These are phyloP conservation scores for Calocybe gangraenosa DNA, from an alignment of 768 basidiomycete species.

Conservation along the genomic window DNA sequence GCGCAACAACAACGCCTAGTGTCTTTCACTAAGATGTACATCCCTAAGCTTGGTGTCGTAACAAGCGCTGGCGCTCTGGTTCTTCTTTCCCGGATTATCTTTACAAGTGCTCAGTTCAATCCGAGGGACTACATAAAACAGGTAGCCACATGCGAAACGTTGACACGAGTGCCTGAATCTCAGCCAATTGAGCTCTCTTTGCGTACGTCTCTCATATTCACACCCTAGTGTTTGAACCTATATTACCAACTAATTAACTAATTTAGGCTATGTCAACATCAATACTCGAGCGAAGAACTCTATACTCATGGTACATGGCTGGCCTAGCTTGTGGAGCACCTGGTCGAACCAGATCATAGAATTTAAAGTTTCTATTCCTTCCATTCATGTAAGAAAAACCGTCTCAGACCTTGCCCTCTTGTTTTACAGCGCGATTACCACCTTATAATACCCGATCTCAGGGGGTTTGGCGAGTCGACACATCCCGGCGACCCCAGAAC, in stretches of 20 bases:
- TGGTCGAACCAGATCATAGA: constrained; percentile 71
- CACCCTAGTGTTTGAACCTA: background rate
- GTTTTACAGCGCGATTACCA: constrained; percentile 53
- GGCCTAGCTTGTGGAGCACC: constrained; percentile 74
- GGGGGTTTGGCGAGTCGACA: constrained; percentile 67
- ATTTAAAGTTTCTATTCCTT: constrained; percentile 45
- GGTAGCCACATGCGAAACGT: constrained; percentile 35
- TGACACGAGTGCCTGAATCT: constrained; percentile 26
- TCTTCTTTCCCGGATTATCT: constrained; percentile 1
- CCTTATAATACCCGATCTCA: constrained; percentile 57
- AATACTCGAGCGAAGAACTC: constrained; percentile 49
- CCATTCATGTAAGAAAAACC: background rate
- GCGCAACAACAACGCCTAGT: too few relatives aligned
- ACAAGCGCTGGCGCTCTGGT: too few relatives aligned
- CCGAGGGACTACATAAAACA: constrained; percentile 31
- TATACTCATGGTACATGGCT: constrained; percentile 71
- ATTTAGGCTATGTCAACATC: constrained; percentile 58
- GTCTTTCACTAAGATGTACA: too few relatives aligned
- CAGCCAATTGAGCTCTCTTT: constrained; percentile 35
- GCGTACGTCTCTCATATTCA: constrained; percentile 29
- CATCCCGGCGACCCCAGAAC: constrained; percentile 59
- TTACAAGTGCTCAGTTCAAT: constrained; percentile 25
- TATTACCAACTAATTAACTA: background rate
- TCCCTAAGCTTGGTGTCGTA: too few relatives aligned
- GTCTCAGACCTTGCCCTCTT: background rate